Base-by-base conservation (phyloP, 2,329 filamentous ascomycete species). In the Ascochyta clinopodiicola region DNA sequence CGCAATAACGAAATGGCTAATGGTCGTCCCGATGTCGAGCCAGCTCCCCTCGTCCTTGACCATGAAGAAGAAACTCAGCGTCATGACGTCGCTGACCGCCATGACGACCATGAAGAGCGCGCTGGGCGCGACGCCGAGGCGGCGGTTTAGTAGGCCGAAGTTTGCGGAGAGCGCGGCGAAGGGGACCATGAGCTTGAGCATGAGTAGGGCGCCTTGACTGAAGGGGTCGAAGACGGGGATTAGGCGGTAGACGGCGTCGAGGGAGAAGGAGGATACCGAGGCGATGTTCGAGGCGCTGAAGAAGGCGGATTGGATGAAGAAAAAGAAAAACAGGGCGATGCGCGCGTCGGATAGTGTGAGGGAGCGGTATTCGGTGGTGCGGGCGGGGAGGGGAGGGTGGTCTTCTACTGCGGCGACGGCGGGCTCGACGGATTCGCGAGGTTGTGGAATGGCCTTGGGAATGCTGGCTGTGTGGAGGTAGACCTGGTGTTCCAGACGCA, bases 271-370 rank as follows among this genome's bases (percentile, higher is more conserved):
- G 15, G 93, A 96, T 51, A 99, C 79, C 0, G 94, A 97, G 0
- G 95, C 95, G 54, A 99, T 87, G 78, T 99, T 99, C 61, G 95
- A 95, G 0, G 94, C 98, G 78, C 88, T 91, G 83, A 98, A 99
- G 77, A 99, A 99, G 46, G 90, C 95, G 3, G 93, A 94, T 76
- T 99, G 95, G 6, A 99, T 84, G 35, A 99, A 85, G 64, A 92
- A 92, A 75, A 99, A 89, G 82, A 98, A 97, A 81, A 98, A 98
- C 6, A 99, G 84, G 1, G 92, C 89, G 32, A 96, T 89, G 34
- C 96, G 90, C 4, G 89, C 86, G 73, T 99, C 95, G n/a, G 89
- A 84, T 6, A 98, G 82, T 1, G 84, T 87, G 44, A 98, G 82
- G 0, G 89, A 81, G 37, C 94, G 88, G 31, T 52, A 53, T n/a